Evolutionary conservation across 78 protist genomes (phyloP).

Genomic region (Isochrysis galbana): DNA sequence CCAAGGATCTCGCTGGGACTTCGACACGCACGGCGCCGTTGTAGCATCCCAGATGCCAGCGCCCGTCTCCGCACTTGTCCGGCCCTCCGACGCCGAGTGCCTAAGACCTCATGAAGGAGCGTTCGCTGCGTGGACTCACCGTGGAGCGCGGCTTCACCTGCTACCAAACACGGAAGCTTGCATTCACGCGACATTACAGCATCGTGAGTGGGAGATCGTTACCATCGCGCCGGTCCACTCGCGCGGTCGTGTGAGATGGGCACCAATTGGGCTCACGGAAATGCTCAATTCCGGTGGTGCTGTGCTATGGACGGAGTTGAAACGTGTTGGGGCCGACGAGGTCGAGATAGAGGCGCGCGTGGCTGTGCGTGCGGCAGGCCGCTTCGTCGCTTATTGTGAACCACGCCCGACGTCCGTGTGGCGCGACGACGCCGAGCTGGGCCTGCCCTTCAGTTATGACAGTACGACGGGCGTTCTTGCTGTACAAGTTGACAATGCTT

Average conservation of each 20-base stretch:
- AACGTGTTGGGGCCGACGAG: not conserved
- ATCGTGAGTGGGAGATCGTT: conserved; percentile 24
- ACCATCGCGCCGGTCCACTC: conserved; percentile 2
- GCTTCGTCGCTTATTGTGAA: not conserved
- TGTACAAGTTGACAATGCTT: not conserved
- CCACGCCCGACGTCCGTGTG: not conserved
- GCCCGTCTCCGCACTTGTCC: not conserved
- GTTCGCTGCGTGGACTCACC: not conserved
- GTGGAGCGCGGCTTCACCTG: too few species aligned
- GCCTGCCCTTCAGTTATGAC: not conserved
- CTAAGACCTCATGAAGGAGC: not conserved
- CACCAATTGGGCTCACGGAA: conserved; percentile 16
- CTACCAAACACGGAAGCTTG: not conserved
- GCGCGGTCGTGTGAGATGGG: not conserved
- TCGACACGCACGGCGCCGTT: not conserved
- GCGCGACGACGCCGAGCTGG: not conserved
- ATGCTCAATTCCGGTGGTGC: conserved; percentile 53
- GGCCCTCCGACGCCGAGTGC: not conserved
- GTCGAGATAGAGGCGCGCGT: not conserved
- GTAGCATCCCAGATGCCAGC: not conserved
- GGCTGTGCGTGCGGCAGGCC: not conserved
- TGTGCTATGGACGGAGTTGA: not conserved
- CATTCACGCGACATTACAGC: not conserved
- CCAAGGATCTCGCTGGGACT: conserved; percentile 36
- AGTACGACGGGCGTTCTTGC: not conserved